A percentile compares a stretch with the other conserved stretches of the same genome.
These are phyloP conservation scores for Tetradesmus obliquus DNA, from an alignment of 139 green algal genomes.

Conservation along the genomic window DNA sequence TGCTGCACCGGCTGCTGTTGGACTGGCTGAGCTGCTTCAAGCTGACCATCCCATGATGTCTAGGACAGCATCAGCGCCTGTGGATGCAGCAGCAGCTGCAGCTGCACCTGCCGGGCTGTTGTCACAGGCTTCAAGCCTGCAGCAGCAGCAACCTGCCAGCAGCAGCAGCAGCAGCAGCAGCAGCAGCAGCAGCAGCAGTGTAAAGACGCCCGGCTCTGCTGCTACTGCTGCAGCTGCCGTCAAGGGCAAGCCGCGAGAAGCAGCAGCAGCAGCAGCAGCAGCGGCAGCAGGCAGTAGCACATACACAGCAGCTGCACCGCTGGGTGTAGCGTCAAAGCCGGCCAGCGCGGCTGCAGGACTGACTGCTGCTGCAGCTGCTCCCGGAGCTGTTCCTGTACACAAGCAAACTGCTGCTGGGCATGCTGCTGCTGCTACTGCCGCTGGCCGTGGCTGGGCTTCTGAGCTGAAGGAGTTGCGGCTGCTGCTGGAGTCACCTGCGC, in stretches of 20 bases:
- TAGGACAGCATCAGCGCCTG: neutral
- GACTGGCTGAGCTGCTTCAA: neutral
- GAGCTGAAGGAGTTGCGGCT: conserved; percentile 20
- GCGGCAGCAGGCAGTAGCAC: neutral
- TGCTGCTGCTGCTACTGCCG: neutral
- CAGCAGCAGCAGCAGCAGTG: neutral
- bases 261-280: neutral
- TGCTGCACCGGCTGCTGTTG: conserved; percentile 7
- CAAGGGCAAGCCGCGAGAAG: neutral
- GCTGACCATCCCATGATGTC: neutral
- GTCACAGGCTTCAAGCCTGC: neutral
- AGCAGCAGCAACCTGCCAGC: neutral
- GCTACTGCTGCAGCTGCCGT: neutral
- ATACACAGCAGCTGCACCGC: neutral
- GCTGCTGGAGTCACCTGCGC: conserved; percentile 37
- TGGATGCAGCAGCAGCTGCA: conserved; percentile 5
- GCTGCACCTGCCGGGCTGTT: neutral
- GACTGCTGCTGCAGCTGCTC: neutral
- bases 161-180: neutral
- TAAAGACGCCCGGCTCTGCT: neutral
- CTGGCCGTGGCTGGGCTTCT: conserved; percentile 11
- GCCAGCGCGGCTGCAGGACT: neutral
- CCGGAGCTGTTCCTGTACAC: neutral
- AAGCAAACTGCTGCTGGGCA: neutral
- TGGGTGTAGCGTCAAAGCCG: neutral